phyloP scores from a whole-genome alignment of 768 basidiomycete species.

The Collybia sordida region DNA sequence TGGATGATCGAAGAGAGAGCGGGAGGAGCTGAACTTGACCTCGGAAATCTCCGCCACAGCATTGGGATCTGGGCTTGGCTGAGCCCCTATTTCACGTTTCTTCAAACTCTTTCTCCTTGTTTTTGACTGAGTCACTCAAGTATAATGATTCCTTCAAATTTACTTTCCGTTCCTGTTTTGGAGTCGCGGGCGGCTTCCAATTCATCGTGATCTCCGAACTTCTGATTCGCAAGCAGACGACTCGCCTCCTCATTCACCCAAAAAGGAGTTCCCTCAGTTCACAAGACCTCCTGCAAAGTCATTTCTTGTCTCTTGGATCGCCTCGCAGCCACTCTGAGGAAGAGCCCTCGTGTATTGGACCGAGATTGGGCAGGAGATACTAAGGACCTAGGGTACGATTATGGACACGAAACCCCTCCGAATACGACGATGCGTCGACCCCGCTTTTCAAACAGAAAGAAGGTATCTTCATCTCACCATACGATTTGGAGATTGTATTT shows the following conservation, averaged over 20 bases:
- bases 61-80: no score
- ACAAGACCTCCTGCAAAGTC: background rate
- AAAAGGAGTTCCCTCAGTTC: background rate
- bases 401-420: slow-evolving; percentile 9
- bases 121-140: background rate
- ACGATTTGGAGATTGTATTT: no score
- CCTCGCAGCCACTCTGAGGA: slow-evolving; percentile 5
- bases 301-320: background rate
- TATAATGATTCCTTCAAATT: slow-evolving; percentile 6
- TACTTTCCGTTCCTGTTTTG: slow-evolving; percentile 4
- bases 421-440: background rate
- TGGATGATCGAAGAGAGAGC: no score
- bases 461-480: background rate
- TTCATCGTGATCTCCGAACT: slow-evolving; percentile 8
- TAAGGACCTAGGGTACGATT: slow-evolving; percentile 14
- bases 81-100: no score
- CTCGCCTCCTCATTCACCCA: slow-evolving; percentile 12
- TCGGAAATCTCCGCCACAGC: no score
- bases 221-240: slow-evolving; percentile 16
- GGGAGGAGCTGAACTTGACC: no score
- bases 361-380: background rate
- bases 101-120: background rate
- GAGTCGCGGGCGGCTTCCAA: slow-evolving; percentile 16
- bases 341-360: background rate
- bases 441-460: slow-evolving; percentile 1